Conservation (phyloP, 805 yeast species). For the Wickerhamiella slavikovae region DNA sequence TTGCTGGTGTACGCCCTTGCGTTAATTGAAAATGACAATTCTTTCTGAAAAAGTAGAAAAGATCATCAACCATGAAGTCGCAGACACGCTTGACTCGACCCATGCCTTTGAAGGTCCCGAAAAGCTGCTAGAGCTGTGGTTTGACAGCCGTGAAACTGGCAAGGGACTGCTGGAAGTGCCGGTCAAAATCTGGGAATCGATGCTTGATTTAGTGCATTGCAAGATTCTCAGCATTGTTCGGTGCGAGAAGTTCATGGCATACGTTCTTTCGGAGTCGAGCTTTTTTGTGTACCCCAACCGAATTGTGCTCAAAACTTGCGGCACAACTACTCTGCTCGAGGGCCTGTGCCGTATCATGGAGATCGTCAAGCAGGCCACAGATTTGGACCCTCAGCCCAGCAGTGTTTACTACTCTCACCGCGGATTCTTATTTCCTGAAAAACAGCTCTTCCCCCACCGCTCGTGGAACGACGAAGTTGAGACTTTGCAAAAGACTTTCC, state of each 20-base stretch:
- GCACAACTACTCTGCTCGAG: conserved; percentile 76
- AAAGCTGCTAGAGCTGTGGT: conserved; percentile 80
- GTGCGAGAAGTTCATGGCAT: conserved; percentile 44
- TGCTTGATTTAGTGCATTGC: conserved; percentile 71
- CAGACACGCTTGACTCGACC: conserved; percentile 65
- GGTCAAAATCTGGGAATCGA: conserved; percentile 41
- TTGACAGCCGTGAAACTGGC: conserved; percentile 20
- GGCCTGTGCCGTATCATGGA: conserved; percentile 51
- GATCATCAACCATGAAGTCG: conserved; percentile 59
- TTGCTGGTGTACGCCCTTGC: no score
- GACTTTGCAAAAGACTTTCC: conserved; percentile 45
- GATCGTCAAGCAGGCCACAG: conserved; percentile 24
- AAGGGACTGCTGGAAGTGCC: conserved; percentile 40
- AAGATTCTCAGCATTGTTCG: conserved; percentile 67
- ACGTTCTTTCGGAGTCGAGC: conserved; percentile 72
- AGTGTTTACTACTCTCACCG: conserved; percentile 79
- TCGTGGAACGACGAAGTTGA: conserved; percentile 69
- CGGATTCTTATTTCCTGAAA: conserved; percentile 79
- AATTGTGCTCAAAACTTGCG: conserved; percentile 80
- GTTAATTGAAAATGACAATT: conserved; percentile 5
- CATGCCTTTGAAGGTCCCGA: conserved; percentile 97
- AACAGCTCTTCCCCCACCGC: conserved; percentile 60
- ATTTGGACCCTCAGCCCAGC: conserved; percentile 25
- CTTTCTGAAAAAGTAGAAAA: conserved; percentile 11
- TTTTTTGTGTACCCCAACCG: conserved; percentile 77